Conservation (phyloP, 2,329 filamentous ascomycete species). For the Coniosporium tulheliwenetii region DNA sequence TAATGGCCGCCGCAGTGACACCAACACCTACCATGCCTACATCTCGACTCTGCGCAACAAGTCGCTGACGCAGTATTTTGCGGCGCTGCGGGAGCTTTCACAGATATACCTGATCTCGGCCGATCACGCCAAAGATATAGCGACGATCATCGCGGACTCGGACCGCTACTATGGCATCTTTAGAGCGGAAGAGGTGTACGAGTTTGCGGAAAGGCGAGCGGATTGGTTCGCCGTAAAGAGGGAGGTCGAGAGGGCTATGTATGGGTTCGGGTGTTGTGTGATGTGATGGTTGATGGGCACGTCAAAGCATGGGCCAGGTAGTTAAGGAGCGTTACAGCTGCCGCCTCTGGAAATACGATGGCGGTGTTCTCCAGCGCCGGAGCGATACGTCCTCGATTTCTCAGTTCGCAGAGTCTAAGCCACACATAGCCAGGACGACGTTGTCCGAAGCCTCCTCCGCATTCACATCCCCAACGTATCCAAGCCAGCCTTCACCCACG, state of each 20-base stretch:
- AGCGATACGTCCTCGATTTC: no score
- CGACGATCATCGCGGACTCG: slow-evolving; percentile 81
- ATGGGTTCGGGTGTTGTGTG: slow-evolving; percentile 72
- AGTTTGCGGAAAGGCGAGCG: slow-evolving; percentile 83
- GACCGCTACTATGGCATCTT: slow-evolving; percentile 88
- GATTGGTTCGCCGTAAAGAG: slow-evolving; percentile 89
- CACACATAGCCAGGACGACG: no score
- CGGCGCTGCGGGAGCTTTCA: slow-evolving; percentile 75
- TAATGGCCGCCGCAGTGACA: slow-evolving; percentile 47
- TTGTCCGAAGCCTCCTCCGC: no score
- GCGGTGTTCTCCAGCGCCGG: no score
- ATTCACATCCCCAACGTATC: no score
- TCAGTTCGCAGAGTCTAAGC: no score
- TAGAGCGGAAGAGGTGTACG: slow-evolving; percentile 89
- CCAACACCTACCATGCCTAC: slow-evolving; percentile 85
- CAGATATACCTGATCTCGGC: slow-evolving; percentile 92
- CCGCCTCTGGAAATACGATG: no score
- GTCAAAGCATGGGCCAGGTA: no score
- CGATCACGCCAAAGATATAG: slow-evolving; percentile 82
- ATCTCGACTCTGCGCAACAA: slow-evolving; percentile 67
- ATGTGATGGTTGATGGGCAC: slow-evolving; percentile 42
- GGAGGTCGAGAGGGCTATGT: slow-evolving; percentile 92
- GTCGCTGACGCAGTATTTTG: slow-evolving; percentile 79
- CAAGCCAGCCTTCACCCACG: no score
- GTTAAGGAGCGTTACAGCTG: no score